Percentiles rank a stretch among this genome's conserved stretches.
Conservation (phyloP, 345 rosid species). For the Acer yangbiense region DNA sequence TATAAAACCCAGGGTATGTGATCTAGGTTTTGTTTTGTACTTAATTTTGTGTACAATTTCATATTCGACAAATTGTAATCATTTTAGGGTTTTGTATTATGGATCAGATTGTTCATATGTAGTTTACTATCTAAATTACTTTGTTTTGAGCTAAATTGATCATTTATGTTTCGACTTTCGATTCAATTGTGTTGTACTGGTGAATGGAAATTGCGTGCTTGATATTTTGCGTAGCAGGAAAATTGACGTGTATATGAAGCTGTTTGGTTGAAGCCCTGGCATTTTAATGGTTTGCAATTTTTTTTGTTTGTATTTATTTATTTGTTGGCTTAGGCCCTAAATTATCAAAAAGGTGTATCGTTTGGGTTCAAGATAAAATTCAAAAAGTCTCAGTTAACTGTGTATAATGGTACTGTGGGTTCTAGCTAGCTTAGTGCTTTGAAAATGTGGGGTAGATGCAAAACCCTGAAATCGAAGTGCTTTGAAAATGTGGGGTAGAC, state of each 20-base stretch:
- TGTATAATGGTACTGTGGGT: not conserved
- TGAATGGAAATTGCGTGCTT: not conserved
- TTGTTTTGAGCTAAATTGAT: not conserved
- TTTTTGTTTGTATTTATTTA: not conserved
- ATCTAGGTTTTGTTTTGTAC: no score
- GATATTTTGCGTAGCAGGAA: not conserved
- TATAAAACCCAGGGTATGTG: no score
- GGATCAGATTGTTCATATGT: not conserved
- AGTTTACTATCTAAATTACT: not conserved
- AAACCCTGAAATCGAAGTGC: constrained; percentile 8
- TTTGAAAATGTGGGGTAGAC: constrained; percentile 42
- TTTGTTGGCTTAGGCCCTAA: not conserved
- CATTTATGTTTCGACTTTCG: not conserved
- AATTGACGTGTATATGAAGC: not conserved
- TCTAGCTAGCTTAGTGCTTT: not conserved
- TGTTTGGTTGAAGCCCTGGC: constrained; percentile 7
- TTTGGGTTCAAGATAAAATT: not conserved
- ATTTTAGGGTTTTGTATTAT: constrained; percentile 6
- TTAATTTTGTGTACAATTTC: not conserved
- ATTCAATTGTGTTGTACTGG: not conserved
- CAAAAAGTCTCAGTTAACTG: not conserved
- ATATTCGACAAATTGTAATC: not conserved
- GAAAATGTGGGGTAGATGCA: no score
- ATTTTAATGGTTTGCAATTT: not conserved
- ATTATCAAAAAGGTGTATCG: not conserved